Evolutionary conservation across 345 rosid genomes (phyloP).

Genomic region (Gossypium ekmanianum): DNA sequence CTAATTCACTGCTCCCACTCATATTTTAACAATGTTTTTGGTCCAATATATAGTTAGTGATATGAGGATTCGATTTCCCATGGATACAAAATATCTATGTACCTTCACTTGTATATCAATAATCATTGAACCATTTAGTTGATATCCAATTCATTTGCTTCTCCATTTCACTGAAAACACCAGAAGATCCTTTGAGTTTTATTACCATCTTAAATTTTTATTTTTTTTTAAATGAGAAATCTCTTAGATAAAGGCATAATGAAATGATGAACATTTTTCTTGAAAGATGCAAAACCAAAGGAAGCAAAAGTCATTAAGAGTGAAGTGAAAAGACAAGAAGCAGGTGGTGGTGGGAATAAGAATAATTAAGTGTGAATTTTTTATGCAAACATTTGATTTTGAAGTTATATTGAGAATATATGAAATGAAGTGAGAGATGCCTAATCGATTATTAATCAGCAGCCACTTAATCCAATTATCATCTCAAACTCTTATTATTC

Average conservation of each 20-base stretch:
- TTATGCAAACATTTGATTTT: neutral
- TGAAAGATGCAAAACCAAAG: neutral
- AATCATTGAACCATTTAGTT: neutral
- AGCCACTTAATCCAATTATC: neutral
- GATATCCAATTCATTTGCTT: neutral
- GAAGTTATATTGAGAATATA: neutral
- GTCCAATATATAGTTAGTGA: neutral
- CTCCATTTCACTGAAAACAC: neutral
- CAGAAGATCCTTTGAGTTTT: no score
- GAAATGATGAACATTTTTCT: neutral
- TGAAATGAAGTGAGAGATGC: neutral
- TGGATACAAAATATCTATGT: neutral
- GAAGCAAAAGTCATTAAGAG: neutral
- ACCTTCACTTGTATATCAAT: neutral
- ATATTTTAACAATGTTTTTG: neutral
- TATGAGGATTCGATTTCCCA: neutral
- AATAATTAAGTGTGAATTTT: neutral
- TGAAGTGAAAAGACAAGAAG: constrained; percentile 8
- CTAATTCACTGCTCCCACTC: constrained; percentile 3
- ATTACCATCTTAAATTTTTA: no score
- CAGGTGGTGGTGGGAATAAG: neutral
- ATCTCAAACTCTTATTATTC: neutral
- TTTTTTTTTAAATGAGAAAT: neutral
- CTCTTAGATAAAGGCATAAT: neutral
- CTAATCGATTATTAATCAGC: neutral